Evolutionary conservation across 495 filamentous ascomycete genomes (phyloP).

Genomic region (Hamigera avellanea): DNA sequence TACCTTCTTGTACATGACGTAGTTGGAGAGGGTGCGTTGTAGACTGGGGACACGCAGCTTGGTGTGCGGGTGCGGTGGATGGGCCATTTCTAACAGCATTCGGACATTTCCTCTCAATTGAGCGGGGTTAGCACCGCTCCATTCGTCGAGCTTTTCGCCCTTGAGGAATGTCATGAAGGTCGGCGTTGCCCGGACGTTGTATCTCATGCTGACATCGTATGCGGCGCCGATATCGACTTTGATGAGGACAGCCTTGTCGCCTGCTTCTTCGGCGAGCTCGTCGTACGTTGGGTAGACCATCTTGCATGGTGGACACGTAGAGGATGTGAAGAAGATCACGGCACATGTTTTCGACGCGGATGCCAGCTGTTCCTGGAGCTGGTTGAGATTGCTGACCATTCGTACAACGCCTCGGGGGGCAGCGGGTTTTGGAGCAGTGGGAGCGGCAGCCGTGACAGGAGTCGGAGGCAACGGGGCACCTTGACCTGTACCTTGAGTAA

Average conservation of each 20-base stretch:
- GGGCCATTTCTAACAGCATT: conserved; percentile 63
- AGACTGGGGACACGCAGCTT: conserved; percentile 58
- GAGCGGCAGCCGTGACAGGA: conserved; percentile 7
- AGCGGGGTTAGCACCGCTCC: conserved; percentile 62
- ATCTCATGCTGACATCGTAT: conserved; percentile 52
- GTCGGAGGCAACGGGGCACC: conserved; percentile 9
- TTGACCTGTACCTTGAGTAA: conserved; percentile 40
- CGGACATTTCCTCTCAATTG: conserved; percentile 62
- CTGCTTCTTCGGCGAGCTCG: conserved; percentile 62
- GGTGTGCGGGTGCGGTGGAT: conserved; percentile 66
- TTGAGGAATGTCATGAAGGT: conserved; percentile 84
- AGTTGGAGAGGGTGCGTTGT: conserved; percentile 46
- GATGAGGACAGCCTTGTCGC: conserved; percentile 59
- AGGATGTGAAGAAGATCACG: conserved; percentile 85
- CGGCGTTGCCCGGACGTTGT: conserved; percentile 64
- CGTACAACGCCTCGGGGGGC: conserved; percentile 28
- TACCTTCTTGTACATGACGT: conserved; percentile 63
- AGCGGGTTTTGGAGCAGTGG: conserved; percentile 3
- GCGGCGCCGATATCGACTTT: conserved; percentile 70
- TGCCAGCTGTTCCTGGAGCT: conserved; percentile 49
- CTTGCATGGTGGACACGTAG: conserved; percentile 79
- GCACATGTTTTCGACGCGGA: conserved; percentile 54
- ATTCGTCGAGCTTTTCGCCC: conserved; percentile 65
- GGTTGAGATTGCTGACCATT: conserved; percentile 38
- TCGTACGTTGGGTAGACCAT: conserved; percentile 75